Evolutionary conservation across 345 rosid genomes (phyloP).

Genomic region (Gossypium thurberi): DNA sequence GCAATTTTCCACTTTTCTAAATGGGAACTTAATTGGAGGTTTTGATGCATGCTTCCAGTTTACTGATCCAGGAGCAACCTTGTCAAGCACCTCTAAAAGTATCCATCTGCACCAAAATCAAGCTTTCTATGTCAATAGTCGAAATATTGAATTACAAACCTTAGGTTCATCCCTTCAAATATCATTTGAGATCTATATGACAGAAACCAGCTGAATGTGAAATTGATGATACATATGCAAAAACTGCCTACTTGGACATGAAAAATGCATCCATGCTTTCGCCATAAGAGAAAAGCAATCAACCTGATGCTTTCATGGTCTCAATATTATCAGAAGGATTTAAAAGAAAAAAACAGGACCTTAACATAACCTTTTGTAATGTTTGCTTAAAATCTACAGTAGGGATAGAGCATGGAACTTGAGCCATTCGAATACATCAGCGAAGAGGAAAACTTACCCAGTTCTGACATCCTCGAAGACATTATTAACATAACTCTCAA

Average conservation of each 20-base stretch:
- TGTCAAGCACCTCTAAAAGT: constrained; percentile 89
- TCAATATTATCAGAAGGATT: neutral
- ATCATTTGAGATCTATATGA: neutral
- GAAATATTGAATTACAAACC: neutral
- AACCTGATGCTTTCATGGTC: neutral
- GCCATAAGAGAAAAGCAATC: neutral
- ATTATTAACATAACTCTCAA: constrained; percentile 64
- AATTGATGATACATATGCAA: neutral
- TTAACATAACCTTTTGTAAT: neutral
- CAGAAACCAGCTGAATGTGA: neutral
- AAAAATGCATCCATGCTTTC: neutral
- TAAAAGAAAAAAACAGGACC: neutral
- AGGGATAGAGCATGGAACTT: neutral
- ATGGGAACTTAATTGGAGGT: constrained; percentile 95
- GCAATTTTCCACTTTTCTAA: constrained; percentile 91
- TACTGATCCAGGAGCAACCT: constrained; percentile 70
- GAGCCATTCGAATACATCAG: constrained; percentile 6
- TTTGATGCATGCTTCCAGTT: constrained; percentile 90
- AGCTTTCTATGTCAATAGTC: constrained; percentile 1
- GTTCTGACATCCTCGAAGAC: constrained; percentile 87
- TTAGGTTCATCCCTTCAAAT: neutral
- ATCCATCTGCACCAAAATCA: constrained; percentile 54
- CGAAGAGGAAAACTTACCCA: constrained; percentile 44
- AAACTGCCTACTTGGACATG: neutral
- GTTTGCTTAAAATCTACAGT: neutral